Conservation (phyloP, 768 basidiomycete genomes). For the Hericium rajendrae region DNA sequence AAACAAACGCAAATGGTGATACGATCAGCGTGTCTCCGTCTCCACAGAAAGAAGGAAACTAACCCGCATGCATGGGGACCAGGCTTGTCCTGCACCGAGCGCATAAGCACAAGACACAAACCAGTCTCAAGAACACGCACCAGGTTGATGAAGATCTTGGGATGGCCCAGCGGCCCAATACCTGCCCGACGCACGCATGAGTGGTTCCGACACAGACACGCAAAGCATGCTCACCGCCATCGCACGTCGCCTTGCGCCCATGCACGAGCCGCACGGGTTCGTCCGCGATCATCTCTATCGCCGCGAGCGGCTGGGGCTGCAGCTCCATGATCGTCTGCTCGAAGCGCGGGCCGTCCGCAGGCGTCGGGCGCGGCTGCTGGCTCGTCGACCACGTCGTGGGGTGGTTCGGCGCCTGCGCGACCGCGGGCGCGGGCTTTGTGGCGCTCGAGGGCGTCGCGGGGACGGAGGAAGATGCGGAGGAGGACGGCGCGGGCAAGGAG, state of each 20-base stretch:
- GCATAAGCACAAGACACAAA: background rate
- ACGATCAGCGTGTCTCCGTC: too few relatives aligned
- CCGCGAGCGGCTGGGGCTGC: slow-evolving; percentile 84
- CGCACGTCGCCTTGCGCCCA: slow-evolving; percentile 82
- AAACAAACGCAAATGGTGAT: too few relatives aligned
- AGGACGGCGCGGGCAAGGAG: slow-evolving; percentile 6
- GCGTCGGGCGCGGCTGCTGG: slow-evolving; percentile 61
- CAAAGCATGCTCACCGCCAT: slow-evolving; percentile 67
- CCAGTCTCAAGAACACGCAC: slow-evolving; percentile 34
- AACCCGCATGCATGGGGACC: slow-evolving; percentile 87
- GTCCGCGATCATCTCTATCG: slow-evolving; percentile 80
- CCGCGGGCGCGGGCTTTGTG: slow-evolving; percentile 23
- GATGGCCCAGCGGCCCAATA: slow-evolving; percentile 90
- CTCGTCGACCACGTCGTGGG: slow-evolving; percentile 76
- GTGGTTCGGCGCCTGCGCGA: slow-evolving; percentile 73
- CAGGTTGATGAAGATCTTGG: slow-evolving; percentile 93
- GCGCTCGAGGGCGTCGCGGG: slow-evolving; percentile 11
- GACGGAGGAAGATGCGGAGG: slow-evolving; percentile 9
- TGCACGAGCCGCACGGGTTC: slow-evolving; percentile 80
- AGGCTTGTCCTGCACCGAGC: slow-evolving; percentile 61
- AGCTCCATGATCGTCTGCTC: slow-evolving; percentile 85
- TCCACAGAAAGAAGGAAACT: slow-evolving; percentile 23
- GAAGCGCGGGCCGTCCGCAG: slow-evolving; percentile 66
- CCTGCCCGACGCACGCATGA: slow-evolving; percentile 35
- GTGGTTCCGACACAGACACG: background rate